A percentile compares a stretch with the other conserved stretches of the same genome.
Conservation (phyloP, 108 stramenopile genomes). For the Skeletonema costatum region DNA sequence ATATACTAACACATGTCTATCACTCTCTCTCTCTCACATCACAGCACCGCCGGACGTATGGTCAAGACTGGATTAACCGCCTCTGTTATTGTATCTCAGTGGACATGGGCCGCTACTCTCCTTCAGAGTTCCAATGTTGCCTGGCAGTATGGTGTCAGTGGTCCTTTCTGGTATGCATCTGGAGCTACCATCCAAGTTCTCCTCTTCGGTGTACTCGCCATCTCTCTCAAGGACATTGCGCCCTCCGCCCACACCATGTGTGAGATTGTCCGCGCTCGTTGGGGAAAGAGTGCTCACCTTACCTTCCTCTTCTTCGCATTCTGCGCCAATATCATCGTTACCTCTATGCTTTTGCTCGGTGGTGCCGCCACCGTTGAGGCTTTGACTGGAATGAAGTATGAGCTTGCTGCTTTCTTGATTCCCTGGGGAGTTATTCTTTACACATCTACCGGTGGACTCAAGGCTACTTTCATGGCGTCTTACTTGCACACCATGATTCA, state of each 20-base stretch:
- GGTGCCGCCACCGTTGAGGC: slow-evolving; percentile 92
- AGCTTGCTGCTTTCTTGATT: slow-evolving; percentile 85
- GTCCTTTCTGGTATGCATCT: slow-evolving; percentile 94
- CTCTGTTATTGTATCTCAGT: slow-evolving; percentile 88
- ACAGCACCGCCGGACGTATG: slow-evolving; percentile 91
- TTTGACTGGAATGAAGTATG: slow-evolving; percentile 84
- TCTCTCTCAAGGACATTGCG: slow-evolving; percentile 89
- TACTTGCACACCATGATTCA: slow-evolving; percentile 88
- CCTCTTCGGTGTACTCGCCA: slow-evolving; percentile 93
- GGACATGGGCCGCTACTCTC: slow-evolving; percentile 96
- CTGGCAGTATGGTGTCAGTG: slow-evolving; percentile 90
- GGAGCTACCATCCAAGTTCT: slow-evolving; percentile 94
- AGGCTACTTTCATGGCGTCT: slow-evolving; percentile 90
- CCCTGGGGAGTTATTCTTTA: slow-evolving; percentile 94
- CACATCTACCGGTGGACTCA: slow-evolving; percentile 90
- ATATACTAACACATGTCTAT: not conserved
- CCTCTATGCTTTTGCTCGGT: slow-evolving; percentile 95
- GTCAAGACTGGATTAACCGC: slow-evolving; percentile 94
- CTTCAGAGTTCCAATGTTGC: slow-evolving; percentile 93
- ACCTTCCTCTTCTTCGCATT: slow-evolving; percentile 93
- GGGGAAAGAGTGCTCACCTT: slow-evolving; percentile 87
- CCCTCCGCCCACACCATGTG: slow-evolving; percentile 91
- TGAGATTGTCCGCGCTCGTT: slow-evolving; percentile 93
- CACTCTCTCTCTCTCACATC: slow-evolving; percentile 6
- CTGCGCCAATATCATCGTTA: slow-evolving; percentile 81